Conservation (phyloP, 2,329 filamentous ascomycete species). For the Xylariaceae sp. region DNA sequence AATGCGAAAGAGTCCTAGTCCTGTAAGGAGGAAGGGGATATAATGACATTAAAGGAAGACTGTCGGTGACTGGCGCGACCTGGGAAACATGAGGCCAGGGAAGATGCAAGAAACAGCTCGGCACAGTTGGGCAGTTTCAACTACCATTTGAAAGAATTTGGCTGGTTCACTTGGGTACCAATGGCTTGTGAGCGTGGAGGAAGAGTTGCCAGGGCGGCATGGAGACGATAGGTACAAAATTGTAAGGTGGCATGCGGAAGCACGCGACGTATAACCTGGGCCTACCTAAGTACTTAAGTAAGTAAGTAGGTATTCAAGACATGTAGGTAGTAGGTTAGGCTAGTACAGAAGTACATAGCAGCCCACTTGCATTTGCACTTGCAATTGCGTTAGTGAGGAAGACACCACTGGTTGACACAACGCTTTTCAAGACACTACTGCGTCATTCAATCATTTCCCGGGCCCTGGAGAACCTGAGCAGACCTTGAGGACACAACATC, state of each 20-base stretch:
- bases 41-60: too few relatives aligned
- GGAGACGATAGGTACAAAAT: background rate
- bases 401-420: background rate
- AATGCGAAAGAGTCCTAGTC: constrained; percentile 2
- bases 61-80: too few relatives aligned
- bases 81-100: background rate
- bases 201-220: background rate
- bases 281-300: background rate
- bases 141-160: background rate
- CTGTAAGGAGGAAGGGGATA: constrained; percentile 3
- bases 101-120: background rate
- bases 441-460: background rate
- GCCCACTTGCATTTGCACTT: background rate
- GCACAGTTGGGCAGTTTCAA: constrained; percentile 10
- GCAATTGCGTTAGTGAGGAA: background rate
- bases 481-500: background rate
- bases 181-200: constrained; percentile 2
- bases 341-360: too few relatives aligned
- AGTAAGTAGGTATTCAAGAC: background rate
- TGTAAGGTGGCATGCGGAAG: constrained; percentile 8
- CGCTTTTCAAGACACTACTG: background rate
- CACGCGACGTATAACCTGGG: constrained; percentile 6
- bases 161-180: background rate
- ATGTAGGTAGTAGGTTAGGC: too few relatives aligned
- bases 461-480: background rate